Evolutionary conservation across 257 asterid genomes (phyloP).

Genomic region (Lithospermum erythrorhizon): DNA sequence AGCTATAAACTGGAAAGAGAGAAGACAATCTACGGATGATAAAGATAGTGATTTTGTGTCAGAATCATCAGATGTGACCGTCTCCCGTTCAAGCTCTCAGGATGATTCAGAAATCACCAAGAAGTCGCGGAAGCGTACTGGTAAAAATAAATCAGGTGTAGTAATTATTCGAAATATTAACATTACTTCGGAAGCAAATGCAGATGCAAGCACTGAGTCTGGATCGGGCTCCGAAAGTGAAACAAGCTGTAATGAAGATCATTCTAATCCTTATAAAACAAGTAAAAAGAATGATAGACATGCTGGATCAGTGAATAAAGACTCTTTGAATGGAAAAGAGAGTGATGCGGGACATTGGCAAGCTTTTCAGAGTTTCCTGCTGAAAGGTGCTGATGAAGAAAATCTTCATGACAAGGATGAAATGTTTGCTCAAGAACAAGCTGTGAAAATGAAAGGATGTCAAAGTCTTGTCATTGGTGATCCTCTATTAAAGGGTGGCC

Average conservation of each 20-base stretch:
- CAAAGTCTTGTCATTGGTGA: constrained; percentile 31
- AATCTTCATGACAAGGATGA: constrained; percentile 27
- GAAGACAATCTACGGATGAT: constrained; percentile 38
- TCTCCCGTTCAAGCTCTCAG: constrained; percentile 14
- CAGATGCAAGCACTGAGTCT: constrained; percentile 14
- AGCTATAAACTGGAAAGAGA: constrained; percentile 33
- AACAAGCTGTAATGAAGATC: constrained; percentile 30
- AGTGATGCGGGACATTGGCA: constrained; percentile 63
- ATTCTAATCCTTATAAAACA: constrained; percentile 27
- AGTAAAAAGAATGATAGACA: constrained; percentile 38
- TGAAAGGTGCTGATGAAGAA: constrained; percentile 57
- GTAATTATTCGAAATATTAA: constrained; percentile 42
- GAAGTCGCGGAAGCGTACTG: constrained; percentile 32
- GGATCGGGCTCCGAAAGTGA: constrained; percentile 33
- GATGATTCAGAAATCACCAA: constrained; percentile 29
- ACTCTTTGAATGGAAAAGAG: constrained; percentile 35
- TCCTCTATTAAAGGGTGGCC: constrained; percentile 38
- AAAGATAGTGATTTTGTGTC: constrained; percentile 37
- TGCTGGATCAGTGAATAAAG: constrained; percentile 27
- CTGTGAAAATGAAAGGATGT: constrained; percentile 32
- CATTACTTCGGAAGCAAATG: constrained; percentile 24
- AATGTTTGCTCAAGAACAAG: constrained; percentile 54
- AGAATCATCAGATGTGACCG: constrained; percentile 26
- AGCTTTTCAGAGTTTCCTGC: constrained; percentile 77
- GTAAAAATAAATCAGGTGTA: constrained; percentile 30